A percentile compares a stretch with the other conserved stretches of the same genome.
phyloP scores from a whole-genome alignment of 1,139 yeast genomes.

The Saccharomyces hybrid region DNA sequence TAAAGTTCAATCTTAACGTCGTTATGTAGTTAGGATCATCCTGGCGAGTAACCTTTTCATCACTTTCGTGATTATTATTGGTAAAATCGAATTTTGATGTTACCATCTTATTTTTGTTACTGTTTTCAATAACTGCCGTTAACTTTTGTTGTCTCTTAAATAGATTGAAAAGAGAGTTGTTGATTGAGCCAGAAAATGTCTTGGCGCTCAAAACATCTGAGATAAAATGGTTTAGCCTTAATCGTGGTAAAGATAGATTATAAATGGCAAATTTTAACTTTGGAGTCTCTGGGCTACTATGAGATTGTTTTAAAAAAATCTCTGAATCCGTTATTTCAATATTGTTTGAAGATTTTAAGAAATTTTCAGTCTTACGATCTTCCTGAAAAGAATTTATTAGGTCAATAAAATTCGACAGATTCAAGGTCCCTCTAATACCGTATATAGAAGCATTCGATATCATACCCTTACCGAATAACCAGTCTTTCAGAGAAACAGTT shows the following conservation, averaged over 20 bases:
- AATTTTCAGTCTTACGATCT: not conserved
- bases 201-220: constrained; percentile 63
- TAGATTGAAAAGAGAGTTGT: constrained; percentile 65
- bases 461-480: constrained; percentile 64
- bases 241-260: constrained; percentile 54
- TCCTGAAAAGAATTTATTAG: constrained; percentile 31
- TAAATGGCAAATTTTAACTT: constrained; percentile 44
- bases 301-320: constrained; percentile 16
- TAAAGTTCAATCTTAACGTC: constrained; percentile 57
- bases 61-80: not conserved
- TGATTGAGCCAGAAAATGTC: constrained; percentile 64
- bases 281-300: constrained; percentile 36
- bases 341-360: not conserved
- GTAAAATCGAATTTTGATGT: not conserved
- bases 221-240: constrained; percentile 51
- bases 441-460: constrained; percentile 53
- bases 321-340: constrained; percentile 1
- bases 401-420: constrained; percentile 8
- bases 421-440: constrained; percentile 49
- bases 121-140: constrained; percentile 19
- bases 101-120: not conserved
- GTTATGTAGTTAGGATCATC: constrained; percentile 30
- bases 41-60: not conserved
- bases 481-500: constrained; percentile 55
- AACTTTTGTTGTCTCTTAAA: constrained; percentile 51